phyloP scores from a whole-genome alignment of 2,329 filamentous ascomycete genomes.

The Apiospora kogelbergensis region DNA sequence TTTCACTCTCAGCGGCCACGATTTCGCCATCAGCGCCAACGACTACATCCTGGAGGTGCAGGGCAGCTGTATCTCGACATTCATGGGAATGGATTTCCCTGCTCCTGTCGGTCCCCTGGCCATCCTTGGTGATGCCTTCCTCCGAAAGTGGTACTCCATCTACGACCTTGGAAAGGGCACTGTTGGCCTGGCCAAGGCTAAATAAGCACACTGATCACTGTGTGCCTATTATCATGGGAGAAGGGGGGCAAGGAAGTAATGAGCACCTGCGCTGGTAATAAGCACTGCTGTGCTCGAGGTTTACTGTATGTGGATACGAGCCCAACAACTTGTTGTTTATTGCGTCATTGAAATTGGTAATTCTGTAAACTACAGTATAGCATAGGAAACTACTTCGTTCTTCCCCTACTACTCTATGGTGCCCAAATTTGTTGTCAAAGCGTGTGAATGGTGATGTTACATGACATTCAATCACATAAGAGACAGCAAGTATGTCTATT shows the following conservation, averaged over 20 bases:
- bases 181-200: slow-evolving; percentile 86
- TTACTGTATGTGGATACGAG: background rate
- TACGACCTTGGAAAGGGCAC: slow-evolving; percentile 90
- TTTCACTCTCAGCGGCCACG: slow-evolving; percentile 85
- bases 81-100: slow-evolving; percentile 95
- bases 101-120: slow-evolving; percentile 87
- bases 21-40: slow-evolving; percentile 84
- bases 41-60: slow-evolving; percentile 97
- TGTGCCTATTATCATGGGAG: background rate
- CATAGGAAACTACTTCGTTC: background rate
- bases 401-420: background rate
- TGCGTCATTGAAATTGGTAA: background rate
- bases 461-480: no score
- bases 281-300: background rate
- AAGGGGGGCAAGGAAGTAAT: background rate
- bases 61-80: slow-evolving; percentile 93
- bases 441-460: no score
- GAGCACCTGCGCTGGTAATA: background rate
- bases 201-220: slow-evolving; percentile 37
- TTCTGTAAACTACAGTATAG: background rate
- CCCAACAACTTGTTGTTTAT: background rate
- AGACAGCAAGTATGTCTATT: no score
- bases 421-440: no score
- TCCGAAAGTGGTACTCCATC: slow-evolving; percentile 89
- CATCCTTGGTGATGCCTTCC: slow-evolving; percentile 87